Evolutionary conservation across 768 basidiomycete genomes (phyloP).

Genomic region (Leccinum disarticulatum): DNA sequence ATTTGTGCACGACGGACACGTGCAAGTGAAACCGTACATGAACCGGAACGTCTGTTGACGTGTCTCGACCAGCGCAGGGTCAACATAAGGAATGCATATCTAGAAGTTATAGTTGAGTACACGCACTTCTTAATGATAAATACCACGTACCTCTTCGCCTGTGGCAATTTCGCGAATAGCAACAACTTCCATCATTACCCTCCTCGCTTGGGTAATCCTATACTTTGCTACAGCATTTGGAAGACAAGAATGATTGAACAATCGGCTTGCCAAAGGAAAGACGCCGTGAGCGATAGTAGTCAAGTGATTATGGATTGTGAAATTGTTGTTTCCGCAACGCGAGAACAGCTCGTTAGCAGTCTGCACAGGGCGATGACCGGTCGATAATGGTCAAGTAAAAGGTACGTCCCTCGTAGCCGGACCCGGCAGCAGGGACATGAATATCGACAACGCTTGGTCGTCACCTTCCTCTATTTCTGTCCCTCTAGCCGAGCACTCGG

Average conservation of each 20-base stretch:
- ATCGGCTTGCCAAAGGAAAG: constrained; percentile 74
- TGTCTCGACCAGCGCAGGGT: constrained; percentile 67
- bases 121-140: not conserved
- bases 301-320: constrained; percentile 72
- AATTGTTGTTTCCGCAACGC: constrained; percentile 82
- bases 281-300: constrained; percentile 70
- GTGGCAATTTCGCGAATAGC: constrained; percentile 54
- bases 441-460: constrained; percentile 32
- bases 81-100: constrained; percentile 76
- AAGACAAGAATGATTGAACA: constrained; percentile 80
- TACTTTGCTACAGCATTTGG: constrained; percentile 74
- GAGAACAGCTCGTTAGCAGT: constrained; percentile 39
- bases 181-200: constrained; percentile 61
- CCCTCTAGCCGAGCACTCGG: constrained; percentile 31
- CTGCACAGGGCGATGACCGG: constrained; percentile 28
- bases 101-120: constrained; percentile 27
- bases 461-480: constrained; percentile 12
- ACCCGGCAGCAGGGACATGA: constrained; percentile 48
- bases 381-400: constrained; percentile 34
- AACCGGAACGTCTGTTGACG: constrained; percentile 57
- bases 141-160: constrained; percentile 60
- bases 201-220: constrained; percentile 36
- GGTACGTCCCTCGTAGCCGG: constrained; percentile 29
- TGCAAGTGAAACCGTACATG: constrained; percentile 70
- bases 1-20: constrained; percentile 56